Evolutionary conservation across 192 early-diverging fungal species (phyloP).

Genomic region (Entophlyctis helioformis): DNA sequence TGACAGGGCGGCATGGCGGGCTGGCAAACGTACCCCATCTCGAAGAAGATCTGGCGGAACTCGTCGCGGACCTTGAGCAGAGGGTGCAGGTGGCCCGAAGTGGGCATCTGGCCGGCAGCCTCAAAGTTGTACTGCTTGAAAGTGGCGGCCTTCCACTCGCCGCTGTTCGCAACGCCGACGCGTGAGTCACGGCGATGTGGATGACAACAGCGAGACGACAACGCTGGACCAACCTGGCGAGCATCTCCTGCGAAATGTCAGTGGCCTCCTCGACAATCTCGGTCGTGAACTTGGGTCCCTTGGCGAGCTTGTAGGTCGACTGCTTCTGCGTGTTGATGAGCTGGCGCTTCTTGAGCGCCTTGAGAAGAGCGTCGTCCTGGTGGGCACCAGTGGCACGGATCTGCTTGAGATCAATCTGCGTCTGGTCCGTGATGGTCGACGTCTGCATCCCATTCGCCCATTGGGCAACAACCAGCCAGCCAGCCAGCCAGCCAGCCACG

Average conservation of each 20-base stretch:
- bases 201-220: not conserved
- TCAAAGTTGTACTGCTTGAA: slow-evolving; percentile 99
- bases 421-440: slow-evolving; percentile 77
- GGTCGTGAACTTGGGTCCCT: slow-evolving; percentile 81
- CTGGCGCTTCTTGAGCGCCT: slow-evolving; percentile 45
- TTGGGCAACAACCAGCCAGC: not conserved
- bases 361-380: slow-evolving; percentile 50
- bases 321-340: slow-evolving; percentile 8
- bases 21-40: slow-evolving; percentile 61
- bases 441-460: not conserved
- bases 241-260: slow-evolving; percentile 89
- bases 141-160: slow-evolving; percentile 83
- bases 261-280: slow-evolving; percentile 81
- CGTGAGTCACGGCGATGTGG: not conserved
- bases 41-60: slow-evolving; percentile 97
- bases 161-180: slow-evolving; percentile 24
- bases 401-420: slow-evolving; percentile 57
- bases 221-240: slow-evolving; percentile 39
- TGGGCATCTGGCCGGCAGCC: slow-evolving; percentile 66
- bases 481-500: not conserved
- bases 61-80: slow-evolving; percentile 99
- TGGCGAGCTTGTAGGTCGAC: slow-evolving; percentile 69
- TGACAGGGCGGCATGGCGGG: too few species aligned
- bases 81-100: slow-evolving; percentile 87
- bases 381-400: slow-evolving; percentile 54